These are phyloP conservation scores for Endogone sp. DNA, from an alignment of 192 early-diverging fungal genomes.

Conservation along the genomic window DNA sequence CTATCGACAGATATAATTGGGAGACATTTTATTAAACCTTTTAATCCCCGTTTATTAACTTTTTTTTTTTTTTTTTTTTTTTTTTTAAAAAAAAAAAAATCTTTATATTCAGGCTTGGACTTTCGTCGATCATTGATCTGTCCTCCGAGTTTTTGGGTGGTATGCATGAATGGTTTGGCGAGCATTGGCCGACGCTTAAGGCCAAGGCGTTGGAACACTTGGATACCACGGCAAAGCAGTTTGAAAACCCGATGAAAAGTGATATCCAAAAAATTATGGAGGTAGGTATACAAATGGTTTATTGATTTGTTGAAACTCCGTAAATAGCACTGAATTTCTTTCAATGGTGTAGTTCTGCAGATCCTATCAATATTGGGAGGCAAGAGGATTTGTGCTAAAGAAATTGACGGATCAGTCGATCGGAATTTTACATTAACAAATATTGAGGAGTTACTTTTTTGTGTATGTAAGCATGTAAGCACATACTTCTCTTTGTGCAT, in stretches of 20 bases:
- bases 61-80: too few species aligned
- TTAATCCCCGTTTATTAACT: neutral
- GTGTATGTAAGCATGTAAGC: constrained; percentile 12
- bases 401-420: constrained; percentile 10
- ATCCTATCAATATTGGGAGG: neutral
- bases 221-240: constrained; percentile 7
- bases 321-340: neutral
- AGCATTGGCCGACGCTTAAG: constrained; percentile 10
- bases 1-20: neutral
- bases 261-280: constrained; percentile 2
- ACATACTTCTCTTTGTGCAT: constrained; percentile 10
- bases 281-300: constrained; percentile 12
- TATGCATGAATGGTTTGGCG: constrained; percentile 16
- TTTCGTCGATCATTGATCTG: constrained; percentile 17
- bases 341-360: constrained; percentile 10
- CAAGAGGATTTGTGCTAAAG: constrained; percentile 11
- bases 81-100: too few species aligned
- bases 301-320: constrained; percentile 4
- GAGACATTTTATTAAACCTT: neutral
- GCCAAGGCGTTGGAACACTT: constrained; percentile 12
- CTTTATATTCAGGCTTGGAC: constrained; percentile 8
- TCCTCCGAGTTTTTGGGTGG: constrained; percentile 11
- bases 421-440: constrained; percentile 11
- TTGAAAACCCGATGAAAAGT: constrained; percentile 5
- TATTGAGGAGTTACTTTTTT: constrained; percentile 13